Percentiles rank a stretch among this genome's conserved stretches.
These are phyloP conservation scores for Eutypa lata DNA, from an alignment of 2,329 filamentous ascomycete genomes.

Conservation along the genomic window DNA sequence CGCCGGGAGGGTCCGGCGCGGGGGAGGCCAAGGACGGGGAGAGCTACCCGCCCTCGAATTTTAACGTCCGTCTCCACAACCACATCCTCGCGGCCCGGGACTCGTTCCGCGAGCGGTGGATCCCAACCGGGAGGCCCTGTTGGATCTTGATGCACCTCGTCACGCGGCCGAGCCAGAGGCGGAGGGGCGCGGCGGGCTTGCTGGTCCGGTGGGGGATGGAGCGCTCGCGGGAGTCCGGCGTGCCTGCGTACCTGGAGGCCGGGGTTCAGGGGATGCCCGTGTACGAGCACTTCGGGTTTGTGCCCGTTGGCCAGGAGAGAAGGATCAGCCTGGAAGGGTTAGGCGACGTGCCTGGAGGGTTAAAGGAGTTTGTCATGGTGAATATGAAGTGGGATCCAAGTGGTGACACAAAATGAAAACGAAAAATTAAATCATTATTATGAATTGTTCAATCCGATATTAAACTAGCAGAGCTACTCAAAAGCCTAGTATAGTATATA, in stretches of 20 bases:
- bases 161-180: slow-evolving; percentile 8
- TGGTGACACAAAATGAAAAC: too few relatives aligned
- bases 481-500: too few relatives aligned
- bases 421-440: too few relatives aligned
- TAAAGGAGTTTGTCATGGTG: too few relatives aligned
- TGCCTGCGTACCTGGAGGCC: slow-evolving; percentile 4
- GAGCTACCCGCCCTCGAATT: slow-evolving; percentile 6
- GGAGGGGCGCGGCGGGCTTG: slow-evolving; percentile 6
- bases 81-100: slow-evolving; percentile 12
- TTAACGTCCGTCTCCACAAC: slow-evolving; percentile 15
- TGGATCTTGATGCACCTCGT: slow-evolving; percentile 21
- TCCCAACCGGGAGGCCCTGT: slow-evolving; percentile 5
- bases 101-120: slow-evolving; percentile 11
- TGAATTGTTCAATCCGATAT: too few relatives aligned
- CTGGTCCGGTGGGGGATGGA: slow-evolving; percentile 7
- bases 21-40: not conserved
- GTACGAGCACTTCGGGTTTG: slow-evolving; percentile 9
- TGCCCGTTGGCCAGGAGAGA: slow-evolving; percentile 9
- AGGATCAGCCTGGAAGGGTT: not conserved
- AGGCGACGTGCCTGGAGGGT: too few relatives aligned
- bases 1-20: too few relatives aligned
- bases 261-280: slow-evolving; percentile 4
- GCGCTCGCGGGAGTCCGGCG: not conserved
- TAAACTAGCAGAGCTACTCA: too few relatives aligned
- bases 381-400: too few relatives aligned